phyloP scores from a whole-genome alignment of 2,329 filamentous ascomycete genomes.

The Intubia oerlemansii region DNA sequence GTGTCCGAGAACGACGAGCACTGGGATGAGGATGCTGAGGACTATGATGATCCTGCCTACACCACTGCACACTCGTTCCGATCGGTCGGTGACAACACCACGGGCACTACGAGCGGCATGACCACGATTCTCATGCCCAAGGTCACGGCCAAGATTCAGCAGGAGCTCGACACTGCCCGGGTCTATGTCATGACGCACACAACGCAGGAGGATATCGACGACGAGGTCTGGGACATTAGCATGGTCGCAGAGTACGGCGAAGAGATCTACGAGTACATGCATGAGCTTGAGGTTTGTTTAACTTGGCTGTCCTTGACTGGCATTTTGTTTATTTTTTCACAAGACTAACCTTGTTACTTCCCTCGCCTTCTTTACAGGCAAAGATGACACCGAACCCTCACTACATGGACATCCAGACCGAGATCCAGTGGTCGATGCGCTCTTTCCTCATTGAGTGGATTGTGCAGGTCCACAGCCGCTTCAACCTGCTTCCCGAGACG shows the following conservation, averaged over 20 bases:
- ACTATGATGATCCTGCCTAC: slow-evolving; percentile 46
- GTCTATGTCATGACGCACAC: slow-evolving; percentile 43
- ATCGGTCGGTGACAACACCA: slow-evolving; percentile 46
- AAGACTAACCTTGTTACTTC: too few relatives aligned
- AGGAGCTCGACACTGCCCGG: slow-evolving; percentile 49
- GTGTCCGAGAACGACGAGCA: slow-evolving; percentile 42
- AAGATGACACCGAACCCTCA: slow-evolving; percentile 56
- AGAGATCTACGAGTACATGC: slow-evolving; percentile 90
- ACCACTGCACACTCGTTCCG: slow-evolving; percentile 56
- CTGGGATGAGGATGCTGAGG: slow-evolving; percentile 60
- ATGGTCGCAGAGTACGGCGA: slow-evolving; percentile 97
- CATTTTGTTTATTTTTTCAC: background rate
- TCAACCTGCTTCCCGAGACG: slow-evolving; percentile 79
- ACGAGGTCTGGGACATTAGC: slow-evolving; percentile 81
- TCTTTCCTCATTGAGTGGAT: slow-evolving; percentile 96
- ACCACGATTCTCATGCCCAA: slow-evolving; percentile 49
- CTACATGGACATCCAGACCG: slow-evolving; percentile 95
- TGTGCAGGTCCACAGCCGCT: slow-evolving; percentile 84
- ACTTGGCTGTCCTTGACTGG: too few relatives aligned
- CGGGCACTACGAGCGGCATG: slow-evolving; percentile 22
- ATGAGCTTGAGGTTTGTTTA: slow-evolving; percentile 53
- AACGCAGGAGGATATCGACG: slow-evolving; percentile 57
- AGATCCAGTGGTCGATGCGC: slow-evolving; percentile 98
- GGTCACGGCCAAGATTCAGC: slow-evolving; percentile 43
- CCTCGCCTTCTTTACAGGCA: slow-evolving; percentile 3